A percentile compares a stretch with the other conserved stretches of the same genome.
Conservation (phyloP, 2,329 filamentous ascomycete genomes). For the Pseudogymnoascus sp. region DNA sequence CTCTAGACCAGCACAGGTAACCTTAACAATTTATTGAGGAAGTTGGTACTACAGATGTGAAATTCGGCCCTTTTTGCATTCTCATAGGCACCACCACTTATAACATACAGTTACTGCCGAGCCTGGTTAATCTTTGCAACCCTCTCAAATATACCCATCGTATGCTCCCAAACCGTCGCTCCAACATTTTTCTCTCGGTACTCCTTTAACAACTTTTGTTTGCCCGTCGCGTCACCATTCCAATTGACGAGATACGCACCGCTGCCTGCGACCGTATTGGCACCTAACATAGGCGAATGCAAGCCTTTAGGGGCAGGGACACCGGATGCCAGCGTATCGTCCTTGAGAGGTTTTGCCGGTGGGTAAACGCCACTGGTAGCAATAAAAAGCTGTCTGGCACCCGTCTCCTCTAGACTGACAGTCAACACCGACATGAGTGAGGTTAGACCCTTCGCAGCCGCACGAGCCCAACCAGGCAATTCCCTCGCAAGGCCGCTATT, state of each 20-base stretch:
- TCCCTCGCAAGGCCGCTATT: constrained; percentile 37
- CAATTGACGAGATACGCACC: constrained; percentile 21
- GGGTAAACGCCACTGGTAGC: constrained; percentile 25
- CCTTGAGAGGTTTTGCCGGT: constrained; percentile 16
- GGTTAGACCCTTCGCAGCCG: constrained; percentile 12
- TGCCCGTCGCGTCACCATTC: constrained; percentile 18
- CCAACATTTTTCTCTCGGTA: constrained; percentile 19
- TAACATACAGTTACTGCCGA: neutral
- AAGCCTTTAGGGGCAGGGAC: constrained; percentile 14
- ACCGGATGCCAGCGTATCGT: constrained; percentile 13
- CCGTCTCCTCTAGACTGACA: constrained; percentile 21
- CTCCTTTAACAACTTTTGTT: constrained; percentile 16
- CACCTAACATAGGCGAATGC: neutral
- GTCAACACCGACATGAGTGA: constrained; percentile 16
- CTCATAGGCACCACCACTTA: constrained; percentile 28
- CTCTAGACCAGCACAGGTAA: too few species aligned
- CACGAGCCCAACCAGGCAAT: constrained; percentile 14
- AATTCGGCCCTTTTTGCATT: constrained; percentile 23
- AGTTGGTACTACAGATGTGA: too few species aligned
- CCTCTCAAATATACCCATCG: constrained; percentile 20
- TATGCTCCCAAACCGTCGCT: constrained; percentile 24
- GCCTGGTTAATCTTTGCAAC: constrained; percentile 20
- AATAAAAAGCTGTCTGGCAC: constrained; percentile 23
- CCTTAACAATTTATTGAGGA: too few species aligned
- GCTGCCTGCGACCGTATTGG: constrained; percentile 16